A percentile compares a stretch with the other conserved stretches of the same genome.
These are phyloP conservation scores for Pseudofabraea citricarpa DNA, from an alignment of 2,329 filamentous ascomycete species.

Conservation along the genomic window DNA sequence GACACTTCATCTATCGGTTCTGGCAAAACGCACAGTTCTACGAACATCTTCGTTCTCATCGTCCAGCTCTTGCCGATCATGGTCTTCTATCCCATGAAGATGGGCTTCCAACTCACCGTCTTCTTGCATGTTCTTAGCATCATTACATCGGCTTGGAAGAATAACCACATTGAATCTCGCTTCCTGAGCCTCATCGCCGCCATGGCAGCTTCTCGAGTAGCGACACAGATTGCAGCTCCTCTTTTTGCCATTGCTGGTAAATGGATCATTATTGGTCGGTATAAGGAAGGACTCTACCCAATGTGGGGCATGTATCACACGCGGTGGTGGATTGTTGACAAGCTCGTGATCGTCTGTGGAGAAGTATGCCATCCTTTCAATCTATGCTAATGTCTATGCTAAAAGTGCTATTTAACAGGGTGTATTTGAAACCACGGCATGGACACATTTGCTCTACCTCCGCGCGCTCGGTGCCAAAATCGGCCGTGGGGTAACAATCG, in stretches of 20 bases:
- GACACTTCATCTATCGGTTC: slow-evolving; percentile 29
- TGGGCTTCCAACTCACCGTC: slow-evolving; percentile 46
- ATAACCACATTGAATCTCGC: slow-evolving; percentile 37
- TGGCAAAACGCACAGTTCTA: slow-evolving; percentile 41
- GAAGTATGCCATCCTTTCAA: slow-evolving; percentile 18
- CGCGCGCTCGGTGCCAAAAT: slow-evolving; percentile 48
- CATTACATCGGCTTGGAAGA: slow-evolving; percentile 36
- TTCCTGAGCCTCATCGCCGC: slow-evolving; percentile 43
- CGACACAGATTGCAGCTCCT: slow-evolving; percentile 36
- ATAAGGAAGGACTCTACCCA: slow-evolving; percentile 48
- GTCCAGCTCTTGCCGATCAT: slow-evolving; percentile 45
- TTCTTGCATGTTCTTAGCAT: slow-evolving; percentile 44
- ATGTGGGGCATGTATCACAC: slow-evolving; percentile 58
- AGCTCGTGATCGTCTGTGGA: slow-evolving; percentile 45
- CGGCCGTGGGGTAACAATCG: slow-evolving; percentile 43
- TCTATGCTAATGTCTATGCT: not conserved
- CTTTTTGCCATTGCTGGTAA: slow-evolving; percentile 44
- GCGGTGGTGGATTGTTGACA: slow-evolving; percentile 54
- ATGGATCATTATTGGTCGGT: slow-evolving; percentile 50
- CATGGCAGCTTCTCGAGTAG: slow-evolving; percentile 36
- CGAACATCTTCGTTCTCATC: slow-evolving; percentile 41
- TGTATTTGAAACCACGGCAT: slow-evolving; percentile 36
- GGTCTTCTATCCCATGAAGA: slow-evolving; percentile 44
- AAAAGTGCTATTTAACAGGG: slow-evolving; percentile 23
- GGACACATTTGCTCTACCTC: slow-evolving; percentile 39